Conservation (phyloP, 495 filamentous ascomycete genomes). For the Penicillium roqueforti region DNA sequence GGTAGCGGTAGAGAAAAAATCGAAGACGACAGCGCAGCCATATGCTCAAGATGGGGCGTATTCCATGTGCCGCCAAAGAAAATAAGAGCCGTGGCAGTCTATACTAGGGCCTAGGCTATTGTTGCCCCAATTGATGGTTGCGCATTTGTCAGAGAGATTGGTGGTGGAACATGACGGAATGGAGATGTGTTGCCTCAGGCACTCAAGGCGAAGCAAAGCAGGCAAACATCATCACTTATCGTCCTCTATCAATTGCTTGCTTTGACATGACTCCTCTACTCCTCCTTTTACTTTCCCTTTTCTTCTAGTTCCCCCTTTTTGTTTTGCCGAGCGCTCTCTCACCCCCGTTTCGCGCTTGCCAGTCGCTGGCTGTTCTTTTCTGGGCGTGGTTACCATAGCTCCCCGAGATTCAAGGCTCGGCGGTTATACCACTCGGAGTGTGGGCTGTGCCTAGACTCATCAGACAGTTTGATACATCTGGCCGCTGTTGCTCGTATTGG, state of each 20-base stretch:
- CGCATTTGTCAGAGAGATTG: constrained; percentile 11
- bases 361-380: background rate
- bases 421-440: constrained; percentile 20
- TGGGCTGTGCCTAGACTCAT: constrained; percentile 16
- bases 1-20: constrained; percentile 41
- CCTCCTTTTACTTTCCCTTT: constrained; percentile 6
- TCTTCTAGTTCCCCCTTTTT: constrained; percentile 8
- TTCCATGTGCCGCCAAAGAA: constrained; percentile 10
- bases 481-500: constrained; percentile 12
- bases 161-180: constrained; percentile 5
- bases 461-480: constrained; percentile 17
- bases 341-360: background rate
- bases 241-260: constrained; percentile 9
- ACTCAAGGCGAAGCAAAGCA: constrained; percentile 13
- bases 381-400: background rate
- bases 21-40: constrained; percentile 34
- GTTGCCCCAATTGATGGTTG: background rate
- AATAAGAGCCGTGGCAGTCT: background rate
- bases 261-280: background rate
- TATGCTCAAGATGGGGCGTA: constrained; percentile 17
- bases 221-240: constrained; percentile 29
- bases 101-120: background rate
- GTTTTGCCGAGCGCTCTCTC: background rate
- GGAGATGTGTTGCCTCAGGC: constrained; percentile 5
- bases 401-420: constrained; percentile 13